Evolutionary conservation across 2,329 filamentous ascomycete species (phyloP).

Genomic region (Diaporthe citrichinensis): DNA sequence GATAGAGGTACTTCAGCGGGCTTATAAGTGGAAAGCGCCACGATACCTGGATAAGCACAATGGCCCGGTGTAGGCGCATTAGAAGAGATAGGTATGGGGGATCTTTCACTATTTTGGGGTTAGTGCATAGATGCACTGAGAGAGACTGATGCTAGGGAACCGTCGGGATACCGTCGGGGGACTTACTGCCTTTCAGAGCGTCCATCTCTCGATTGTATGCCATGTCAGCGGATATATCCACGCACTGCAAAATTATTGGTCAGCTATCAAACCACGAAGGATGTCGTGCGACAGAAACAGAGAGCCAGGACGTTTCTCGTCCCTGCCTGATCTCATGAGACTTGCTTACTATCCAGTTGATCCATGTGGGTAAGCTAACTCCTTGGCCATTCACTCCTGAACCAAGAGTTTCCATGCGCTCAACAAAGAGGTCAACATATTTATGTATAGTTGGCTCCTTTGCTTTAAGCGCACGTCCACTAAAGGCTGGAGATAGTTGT

Average conservation of each 20-base stretch:
- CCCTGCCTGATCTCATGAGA: not conserved
- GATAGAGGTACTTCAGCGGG: slow-evolving; percentile 9
- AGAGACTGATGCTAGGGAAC: no score
- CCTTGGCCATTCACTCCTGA: slow-evolving; percentile 9
- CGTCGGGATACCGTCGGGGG: not conserved
- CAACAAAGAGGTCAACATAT: slow-evolving; percentile 45
- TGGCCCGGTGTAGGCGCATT: not conserved
- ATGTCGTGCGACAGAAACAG: not conserved
- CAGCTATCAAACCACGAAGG: not conserved
- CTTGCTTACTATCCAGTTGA: slow-evolving; percentile 39
- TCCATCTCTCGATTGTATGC: slow-evolving; percentile 43
- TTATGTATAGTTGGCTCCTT: slow-evolving; percentile 44
- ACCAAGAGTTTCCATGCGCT: slow-evolving; percentile 40
- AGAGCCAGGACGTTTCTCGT: not conserved
- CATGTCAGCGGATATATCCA: slow-evolving; percentile 45
- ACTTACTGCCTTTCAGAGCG: slow-evolving; percentile 3
- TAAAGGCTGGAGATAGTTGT: slow-evolving; percentile 46
- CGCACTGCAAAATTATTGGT: not conserved
- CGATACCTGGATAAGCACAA: not conserved
- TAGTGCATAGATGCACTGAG: not conserved
- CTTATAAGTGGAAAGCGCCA: slow-evolving; percentile 30
- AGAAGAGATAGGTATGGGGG: slow-evolving; percentile 10
- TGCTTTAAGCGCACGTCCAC: slow-evolving; percentile 36
- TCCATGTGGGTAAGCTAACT: slow-evolving; percentile 41
- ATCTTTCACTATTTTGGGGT: not conserved